phyloP scores from a whole-genome alignment of 345 rosid genomes.

The Boechera stricta region DNA sequence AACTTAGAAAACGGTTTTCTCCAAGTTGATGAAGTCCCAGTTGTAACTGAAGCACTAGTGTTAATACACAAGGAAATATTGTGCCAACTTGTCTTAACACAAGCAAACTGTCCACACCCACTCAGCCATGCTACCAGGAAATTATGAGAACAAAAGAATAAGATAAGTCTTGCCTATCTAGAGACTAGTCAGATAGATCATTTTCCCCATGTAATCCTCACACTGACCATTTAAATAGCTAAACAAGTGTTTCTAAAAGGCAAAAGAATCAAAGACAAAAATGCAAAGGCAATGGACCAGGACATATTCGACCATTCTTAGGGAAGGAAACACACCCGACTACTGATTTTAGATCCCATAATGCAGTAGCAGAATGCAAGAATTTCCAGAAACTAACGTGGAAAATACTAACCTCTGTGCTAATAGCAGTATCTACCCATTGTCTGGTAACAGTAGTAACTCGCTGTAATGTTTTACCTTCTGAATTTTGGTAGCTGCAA shows the following conservation, averaged over 20 bases:
- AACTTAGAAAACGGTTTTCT: neutral
- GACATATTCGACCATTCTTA: slow-evolving; percentile 1
- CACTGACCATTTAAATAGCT: slow-evolving; percentile 21
- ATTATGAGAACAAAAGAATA: neutral
- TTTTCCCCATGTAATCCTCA: neutral
- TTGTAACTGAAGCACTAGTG: slow-evolving; percentile 5
- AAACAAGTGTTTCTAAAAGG: slow-evolving; percentile 4
- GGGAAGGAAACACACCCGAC: slow-evolving; percentile 22
- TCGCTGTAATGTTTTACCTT: slow-evolving; percentile 76
- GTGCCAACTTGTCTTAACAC: neutral
- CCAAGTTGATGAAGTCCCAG: neutral
- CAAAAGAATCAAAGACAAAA: slow-evolving; percentile 3
- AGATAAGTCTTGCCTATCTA: neutral
- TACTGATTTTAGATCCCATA: slow-evolving; percentile 14
- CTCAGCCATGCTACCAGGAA: slow-evolving; percentile 9
- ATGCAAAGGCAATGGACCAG: neutral
- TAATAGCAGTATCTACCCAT: slow-evolving; percentile 90
- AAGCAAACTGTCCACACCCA: slow-evolving; percentile 1
- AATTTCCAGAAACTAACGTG: slow-evolving; percentile 2
- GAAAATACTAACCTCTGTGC: slow-evolving; percentile 75
- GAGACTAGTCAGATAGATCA: slow-evolving; percentile 8
- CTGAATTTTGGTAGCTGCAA: slow-evolving; percentile 81
- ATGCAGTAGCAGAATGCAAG: slow-evolving; percentile 11
- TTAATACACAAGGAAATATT: neutral
- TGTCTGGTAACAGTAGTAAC: slow-evolving; percentile 85